Evolutionary conservation across 2,329 filamentous ascomycete genomes (phyloP), one percentile per base, ranked within the genome.

Genomic region (Fusarium domesticum): DNA sequence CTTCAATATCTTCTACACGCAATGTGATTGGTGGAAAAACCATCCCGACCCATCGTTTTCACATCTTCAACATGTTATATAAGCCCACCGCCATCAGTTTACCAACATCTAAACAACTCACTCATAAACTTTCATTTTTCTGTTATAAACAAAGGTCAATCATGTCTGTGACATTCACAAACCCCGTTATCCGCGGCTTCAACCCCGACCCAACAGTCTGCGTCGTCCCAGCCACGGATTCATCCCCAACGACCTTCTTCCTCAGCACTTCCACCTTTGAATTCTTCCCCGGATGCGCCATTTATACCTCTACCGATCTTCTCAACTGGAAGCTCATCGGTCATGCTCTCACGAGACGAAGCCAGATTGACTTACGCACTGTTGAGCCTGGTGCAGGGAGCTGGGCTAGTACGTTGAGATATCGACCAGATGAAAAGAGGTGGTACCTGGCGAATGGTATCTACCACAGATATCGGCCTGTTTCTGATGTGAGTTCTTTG

Each of bases 211-310:
- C 81, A 0, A 81, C 78, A 1, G 52, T 70, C 14, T 69, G 67
- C 35, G 61, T 68, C 4, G 65, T 67, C 6, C 64, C 61, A 7
- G 62, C 64, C 14, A 60, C 60, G 0, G 53, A 51, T 3, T 47
- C 54, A 5, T 43, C 54, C 2, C 63, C 63, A 3, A 53, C 62
- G 6, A 63, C 57, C 2, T 84, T 76, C 58, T 84, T 77, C 59
- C 70, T 84, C 19, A 76, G 75, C 30, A 83, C 78, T 4, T 83
- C 80, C 0, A 79, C 77, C 0, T 84, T 84, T 45, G 80, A 84
- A 58, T 80, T 73, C 59, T 83, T 80, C 47, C 80, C 80, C 0
- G 78, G 78, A 4, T 74, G 75, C n/a, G 76, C 78, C 12, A 78
- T 84, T 44, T 81, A 83, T 54, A 71, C 78, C 18, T 80, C 75